Evolutionary conservation across 805 yeast genomes (phyloP), one percentile per base, ranked within the genome.

Genomic region (Yamadazyma kitorensis): DNA sequence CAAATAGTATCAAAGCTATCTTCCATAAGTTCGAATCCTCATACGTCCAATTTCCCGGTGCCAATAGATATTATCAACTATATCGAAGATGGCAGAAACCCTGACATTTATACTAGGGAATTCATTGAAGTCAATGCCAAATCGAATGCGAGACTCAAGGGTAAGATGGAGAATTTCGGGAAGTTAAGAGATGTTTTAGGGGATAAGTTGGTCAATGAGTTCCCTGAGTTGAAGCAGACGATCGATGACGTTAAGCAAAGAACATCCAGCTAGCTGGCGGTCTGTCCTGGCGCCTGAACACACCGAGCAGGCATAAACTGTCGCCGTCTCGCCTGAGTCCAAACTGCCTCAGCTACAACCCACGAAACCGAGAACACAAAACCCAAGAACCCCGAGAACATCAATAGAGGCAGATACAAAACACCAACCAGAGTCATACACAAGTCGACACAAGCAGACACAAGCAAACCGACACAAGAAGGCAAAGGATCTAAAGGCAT

Each of bases 51-150:
- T 38, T 58, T 55, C 25, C 67, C 80, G 1, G 70, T 85, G 3
- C 96, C 96, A 1, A 57, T 83, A 24, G 96, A 89, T 51, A 89
- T 89, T n/a, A 66, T 88, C 10, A 81, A 83, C 43, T 93, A 93
- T 52, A 86, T 93, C 24, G 98, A 93, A 53, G 95, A 87, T 51
- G 98, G 98, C 2, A 70, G 98, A 47, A 93, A 93, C 54, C 98
- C 98, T 0, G 98, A 93, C 54, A 88, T 93, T 24, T 93, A 93
- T 59, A 88, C 98, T 1, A 74, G 98, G 55, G 98, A 93, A 61
- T 93, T 93, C 61, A 86, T 91, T 11, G 98, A 93, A 55, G 86
- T 91, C 22, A 83, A 93, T n/a, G 80, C 88, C 24, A 81, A 86
- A 48, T 80, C 88, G 28, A 93, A 93, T 52, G 96, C 94, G 51